Evolutionary conservation across 768 basidiomycete species (phyloP).

Genomic region (Leucosporidium creatinivorum): DNA sequence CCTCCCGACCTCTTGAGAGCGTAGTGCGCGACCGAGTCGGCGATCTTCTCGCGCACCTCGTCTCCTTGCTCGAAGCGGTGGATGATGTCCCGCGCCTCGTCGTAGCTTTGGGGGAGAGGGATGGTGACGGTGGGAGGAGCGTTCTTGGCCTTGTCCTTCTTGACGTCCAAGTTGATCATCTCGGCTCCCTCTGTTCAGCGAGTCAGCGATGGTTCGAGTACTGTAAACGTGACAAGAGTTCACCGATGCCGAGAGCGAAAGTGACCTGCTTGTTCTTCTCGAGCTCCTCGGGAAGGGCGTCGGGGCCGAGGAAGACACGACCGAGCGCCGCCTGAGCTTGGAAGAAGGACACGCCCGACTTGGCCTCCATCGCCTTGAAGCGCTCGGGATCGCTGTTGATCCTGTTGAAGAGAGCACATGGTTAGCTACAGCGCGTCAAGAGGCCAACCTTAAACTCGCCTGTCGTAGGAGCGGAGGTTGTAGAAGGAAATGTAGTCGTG

Average conservation of each 20-base stretch:
- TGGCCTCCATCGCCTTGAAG: conserved; percentile 63
- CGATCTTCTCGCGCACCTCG: conserved; percentile 56
- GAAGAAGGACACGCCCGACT: conserved; percentile 70
- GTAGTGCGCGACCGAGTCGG: conserved; percentile 76
- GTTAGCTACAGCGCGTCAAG: too few species aligned
- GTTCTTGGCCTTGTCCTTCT: conserved; percentile 28
- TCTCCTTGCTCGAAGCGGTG: conserved; percentile 65
- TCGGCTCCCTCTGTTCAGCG: conserved; percentile 50
- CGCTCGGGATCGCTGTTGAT: conserved; percentile 44
- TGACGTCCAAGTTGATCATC: conserved; percentile 47
- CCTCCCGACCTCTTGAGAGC: conserved; percentile 52
- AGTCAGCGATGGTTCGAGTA: conserved; percentile 42
- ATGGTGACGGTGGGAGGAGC: conserved; percentile 53
- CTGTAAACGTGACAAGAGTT: background rate
- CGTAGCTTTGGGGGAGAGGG: conserved; percentile 57
- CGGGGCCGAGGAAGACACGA: conserved; percentile 42
- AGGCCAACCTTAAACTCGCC: too few species aligned
- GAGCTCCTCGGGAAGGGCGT: conserved; percentile 12
- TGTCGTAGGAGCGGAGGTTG: conserved; percentile 83
- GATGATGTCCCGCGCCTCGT: conserved; percentile 64
- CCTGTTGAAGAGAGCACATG: background rate
- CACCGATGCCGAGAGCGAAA: conserved; percentile 10
- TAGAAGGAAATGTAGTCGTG: conserved; percentile 80
- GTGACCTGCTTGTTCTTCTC: conserved; percentile 32
- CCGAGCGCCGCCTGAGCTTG: conserved; percentile 76